phyloP scores from a whole-genome alignment of 208 protist species.

The Phytomonas sp. region DNA sequence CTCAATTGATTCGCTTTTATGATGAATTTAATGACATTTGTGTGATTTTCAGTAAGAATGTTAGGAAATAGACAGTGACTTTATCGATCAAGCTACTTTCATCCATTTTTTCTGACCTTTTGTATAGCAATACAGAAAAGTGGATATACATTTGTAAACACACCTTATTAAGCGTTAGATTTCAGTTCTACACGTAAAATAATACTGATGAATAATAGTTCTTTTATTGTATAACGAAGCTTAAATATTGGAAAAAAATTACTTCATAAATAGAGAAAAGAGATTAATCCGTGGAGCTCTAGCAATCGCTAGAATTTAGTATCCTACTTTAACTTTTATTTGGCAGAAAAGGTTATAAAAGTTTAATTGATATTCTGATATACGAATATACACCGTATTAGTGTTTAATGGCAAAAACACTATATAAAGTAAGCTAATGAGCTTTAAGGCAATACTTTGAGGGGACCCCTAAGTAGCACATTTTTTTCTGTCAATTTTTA shows the following conservation, averaged over 20 bases:
- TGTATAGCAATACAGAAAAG: constrained; percentile 8
- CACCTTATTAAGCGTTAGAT: constrained; percentile 1
- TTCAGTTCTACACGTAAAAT: not conserved
- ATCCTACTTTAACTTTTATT: not conserved
- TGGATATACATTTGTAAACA: constrained; percentile 1
- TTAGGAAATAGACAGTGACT: no score
- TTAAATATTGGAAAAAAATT: constrained; percentile 11
- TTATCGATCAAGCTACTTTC: no score
- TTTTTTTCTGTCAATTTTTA: not conserved
- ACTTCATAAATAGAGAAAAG: not conserved
- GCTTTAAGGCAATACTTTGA: not conserved
- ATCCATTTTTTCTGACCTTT: no score
- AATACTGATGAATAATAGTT: not conserved
- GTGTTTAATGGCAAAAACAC: not conserved
- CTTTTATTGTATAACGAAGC: constrained; percentile 9
- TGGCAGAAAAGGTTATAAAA: not conserved
- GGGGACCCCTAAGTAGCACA: not conserved
- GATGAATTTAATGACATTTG: no score
- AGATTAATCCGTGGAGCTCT: not conserved
- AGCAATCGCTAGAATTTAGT: not conserved
- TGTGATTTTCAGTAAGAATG: no score
- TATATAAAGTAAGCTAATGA: not conserved
- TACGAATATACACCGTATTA: not conserved
- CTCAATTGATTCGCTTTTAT: no score
- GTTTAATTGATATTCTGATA: not conserved